These are phyloP conservation scores for Lolium perenne DNA, from an alignment of 176 grass and related monocot genomes.

Conservation along the genomic window DNA sequence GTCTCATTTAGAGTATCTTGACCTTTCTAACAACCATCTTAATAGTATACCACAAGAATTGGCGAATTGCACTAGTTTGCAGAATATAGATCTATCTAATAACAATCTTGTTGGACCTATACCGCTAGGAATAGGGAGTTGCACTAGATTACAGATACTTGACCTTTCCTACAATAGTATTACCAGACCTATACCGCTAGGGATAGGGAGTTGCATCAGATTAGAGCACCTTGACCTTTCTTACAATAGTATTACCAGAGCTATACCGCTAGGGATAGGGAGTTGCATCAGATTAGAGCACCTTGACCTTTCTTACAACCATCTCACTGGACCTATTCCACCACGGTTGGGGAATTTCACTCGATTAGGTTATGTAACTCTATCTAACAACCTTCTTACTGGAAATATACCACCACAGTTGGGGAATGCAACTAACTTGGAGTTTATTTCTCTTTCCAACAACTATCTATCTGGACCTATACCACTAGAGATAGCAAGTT, in stretches of 20 bases:
- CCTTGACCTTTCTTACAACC: slow-evolving; percentile 8
- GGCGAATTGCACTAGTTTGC: too few relatives aligned
- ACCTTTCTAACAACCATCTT: neutral
- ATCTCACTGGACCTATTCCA: neutral
- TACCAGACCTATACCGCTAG: too few relatives aligned
- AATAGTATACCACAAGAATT: too few relatives aligned
- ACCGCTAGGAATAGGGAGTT: too few relatives aligned
- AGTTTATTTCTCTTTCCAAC: neutral
- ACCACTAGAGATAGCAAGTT: neutral
- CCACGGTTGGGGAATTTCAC: neutral
- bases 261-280: too few relatives aligned
- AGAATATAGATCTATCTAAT: too few relatives aligned
- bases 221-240: neutral
- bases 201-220: too few relatives aligned
- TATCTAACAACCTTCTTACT: neutral
- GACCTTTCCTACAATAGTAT: slow-evolving; percentile 10
- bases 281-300: too few relatives aligned
- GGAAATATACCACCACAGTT: neutral
- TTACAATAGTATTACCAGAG: neutral
- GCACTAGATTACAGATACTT: neutral
- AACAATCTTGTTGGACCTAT: too few relatives aligned
- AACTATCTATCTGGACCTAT: neutral
- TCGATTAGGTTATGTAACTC: fast-evolving
- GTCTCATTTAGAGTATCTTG: neutral
- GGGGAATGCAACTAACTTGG: neutral